Evolutionary conservation across 768 basidiomycete genomes (phyloP).

Genomic region (Rhizopogon vulgaris): DNA sequence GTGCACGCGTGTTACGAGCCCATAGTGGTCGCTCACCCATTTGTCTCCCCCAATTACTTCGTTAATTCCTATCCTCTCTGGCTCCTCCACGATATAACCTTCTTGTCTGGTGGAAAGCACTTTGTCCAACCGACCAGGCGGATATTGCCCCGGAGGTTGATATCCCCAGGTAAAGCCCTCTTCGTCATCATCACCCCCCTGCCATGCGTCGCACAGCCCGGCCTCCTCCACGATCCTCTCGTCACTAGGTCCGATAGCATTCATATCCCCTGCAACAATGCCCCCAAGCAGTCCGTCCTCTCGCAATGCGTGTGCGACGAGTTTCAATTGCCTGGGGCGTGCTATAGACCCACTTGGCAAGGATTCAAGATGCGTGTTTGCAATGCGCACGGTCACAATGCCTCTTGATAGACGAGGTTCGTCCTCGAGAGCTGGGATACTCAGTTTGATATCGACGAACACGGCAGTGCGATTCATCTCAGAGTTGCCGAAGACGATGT

Average conservation of each 20-base stretch:
- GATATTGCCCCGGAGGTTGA: slow-evolving; percentile 42
- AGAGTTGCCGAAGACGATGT: slow-evolving; percentile 48
- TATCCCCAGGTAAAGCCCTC: slow-evolving; percentile 65
- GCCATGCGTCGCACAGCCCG: slow-evolving; percentile 59
- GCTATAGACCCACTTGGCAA: slow-evolving; percentile 40
- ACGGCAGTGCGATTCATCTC: slow-evolving; percentile 49
- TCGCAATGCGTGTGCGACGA: slow-evolving; percentile 46
- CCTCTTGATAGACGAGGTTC: slow-evolving; percentile 27
- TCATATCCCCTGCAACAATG: slow-evolving; percentile 69
- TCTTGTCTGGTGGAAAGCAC: slow-evolving; percentile 49
- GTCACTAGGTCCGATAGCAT: slow-evolving; percentile 49
- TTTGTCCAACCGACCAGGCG: slow-evolving; percentile 59
- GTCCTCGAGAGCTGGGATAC: slow-evolving; percentile 26
- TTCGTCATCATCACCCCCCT: slow-evolving; percentile 35
- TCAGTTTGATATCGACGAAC: slow-evolving; percentile 49
- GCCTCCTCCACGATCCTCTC: slow-evolving; percentile 32
- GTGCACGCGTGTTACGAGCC: slow-evolving; percentile 40
- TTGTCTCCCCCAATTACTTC: slow-evolving; percentile 34
- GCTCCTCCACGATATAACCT: slow-evolving; percentile 47
- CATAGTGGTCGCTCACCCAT: slow-evolving; percentile 69
- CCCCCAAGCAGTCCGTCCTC: slow-evolving; percentile 46
- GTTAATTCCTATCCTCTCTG: slow-evolving; percentile 51
- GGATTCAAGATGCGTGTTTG: slow-evolving; percentile 75
- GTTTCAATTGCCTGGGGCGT: slow-evolving; percentile 43
- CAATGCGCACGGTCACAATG: slow-evolving; percentile 48